Evolutionary conservation across 306 rosid species (phyloP).

Genomic region (Acacia confusa): DNA sequence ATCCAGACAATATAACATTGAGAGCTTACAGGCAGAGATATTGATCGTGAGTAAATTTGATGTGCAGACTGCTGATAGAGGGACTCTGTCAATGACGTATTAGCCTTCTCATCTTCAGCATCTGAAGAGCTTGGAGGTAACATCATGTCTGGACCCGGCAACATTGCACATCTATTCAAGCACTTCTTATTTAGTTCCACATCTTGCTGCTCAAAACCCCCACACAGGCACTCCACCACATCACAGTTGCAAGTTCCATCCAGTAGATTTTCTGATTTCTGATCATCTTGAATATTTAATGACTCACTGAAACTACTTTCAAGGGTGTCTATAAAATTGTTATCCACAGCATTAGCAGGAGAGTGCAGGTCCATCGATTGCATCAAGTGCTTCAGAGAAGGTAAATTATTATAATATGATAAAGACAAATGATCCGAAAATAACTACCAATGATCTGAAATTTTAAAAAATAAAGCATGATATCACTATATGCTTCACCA

Average conservation of each 20-base stretch:
- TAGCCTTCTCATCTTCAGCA: constrained; percentile 39
- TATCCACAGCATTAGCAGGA: constrained; percentile 22
- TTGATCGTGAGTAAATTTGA: constrained; percentile 40
- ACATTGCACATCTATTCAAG: constrained; percentile 42
- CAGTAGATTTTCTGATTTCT: constrained; percentile 31
- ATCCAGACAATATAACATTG: background rate
- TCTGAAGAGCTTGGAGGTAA: constrained; percentile 39
- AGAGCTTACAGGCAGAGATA: constrained; percentile 56
- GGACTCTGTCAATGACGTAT: constrained; percentile 31
- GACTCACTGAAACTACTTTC: constrained; percentile 45
- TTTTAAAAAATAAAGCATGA: background rate
- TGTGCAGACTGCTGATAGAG: constrained; percentile 34
- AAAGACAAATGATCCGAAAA: background rate
- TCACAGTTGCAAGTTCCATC: constrained; percentile 19
- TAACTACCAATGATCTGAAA: background rate
- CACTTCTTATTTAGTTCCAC: constrained; percentile 26
- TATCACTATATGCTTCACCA: background rate
- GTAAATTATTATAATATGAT: background rate
- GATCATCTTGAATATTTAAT: constrained; percentile 43
- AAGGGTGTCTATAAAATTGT: constrained; percentile 40
- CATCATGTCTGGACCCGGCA: constrained; percentile 40
- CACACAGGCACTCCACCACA: constrained; percentile 20
- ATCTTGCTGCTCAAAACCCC: constrained; percentile 14
- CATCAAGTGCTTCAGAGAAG: constrained; percentile 37
- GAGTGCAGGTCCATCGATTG: constrained; percentile 59